Evolutionary conservation across 140 eudicot genomes (phyloP), one percentile per base, ranked within the genome.

Genomic region (Bidens hawaiensis): DNA sequence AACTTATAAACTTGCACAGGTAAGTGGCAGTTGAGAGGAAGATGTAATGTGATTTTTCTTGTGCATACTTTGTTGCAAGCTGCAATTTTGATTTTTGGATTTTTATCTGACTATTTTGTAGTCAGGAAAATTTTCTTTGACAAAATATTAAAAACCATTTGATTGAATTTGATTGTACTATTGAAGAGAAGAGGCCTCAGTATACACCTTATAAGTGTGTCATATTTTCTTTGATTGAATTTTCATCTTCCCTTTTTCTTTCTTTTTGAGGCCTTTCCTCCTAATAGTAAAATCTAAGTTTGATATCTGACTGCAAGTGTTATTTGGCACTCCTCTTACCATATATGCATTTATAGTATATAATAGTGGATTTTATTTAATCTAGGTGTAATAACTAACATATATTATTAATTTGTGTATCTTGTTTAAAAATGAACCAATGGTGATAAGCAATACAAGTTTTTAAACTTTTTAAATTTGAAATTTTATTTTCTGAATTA

Each of bases 1-100:
- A 18, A 76, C 76, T 70, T 94, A 81, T 81, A 94, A 94, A 78
- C 97, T 94, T 75, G 97, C 99, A 31, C 99, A 94, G 99, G 99
- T 94, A 85, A 77, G 77, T 70, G 30, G 22, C 41, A 24, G 19
- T 48, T 54, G 48, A 27, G 43, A 59, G 60, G 49, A 26, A 28
- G 15, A 43, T 69, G 59, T 68, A 34, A 65, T 51, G 72, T 46
- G 57, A n/a, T 40, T 24, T 52, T 43, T 33, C 12, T 59, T 41
- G 24, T 51, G 45, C 47, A 42, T 16, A 45, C 49, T 38, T 46
- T 38, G 11, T 54, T 47, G 46, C 47, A 41, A 67, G 45, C 30
- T 30, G n/a, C 19, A 24, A 24, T 23, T 51, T 19, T 25, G 60
- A 14, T 22, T 66, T 63, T 19, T 47, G 51, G 28, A 69, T 46